Base-by-base conservation (phyloP, 2,329 filamentous ascomycete genomes). In the Ceratocystis diversiconidia region DNA sequence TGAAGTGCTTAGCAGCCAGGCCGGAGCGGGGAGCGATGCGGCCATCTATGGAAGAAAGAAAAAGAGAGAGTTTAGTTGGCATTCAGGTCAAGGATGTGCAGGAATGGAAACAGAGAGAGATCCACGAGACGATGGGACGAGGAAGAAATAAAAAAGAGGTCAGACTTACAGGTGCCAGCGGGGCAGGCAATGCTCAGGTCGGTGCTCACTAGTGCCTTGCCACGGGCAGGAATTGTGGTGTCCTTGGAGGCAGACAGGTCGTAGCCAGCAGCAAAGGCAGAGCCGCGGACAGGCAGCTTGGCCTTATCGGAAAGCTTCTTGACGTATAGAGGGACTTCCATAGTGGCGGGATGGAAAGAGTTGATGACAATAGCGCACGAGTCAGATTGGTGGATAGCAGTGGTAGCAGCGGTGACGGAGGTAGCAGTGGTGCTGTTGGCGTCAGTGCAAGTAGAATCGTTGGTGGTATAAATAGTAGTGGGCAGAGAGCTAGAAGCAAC, bases 101-200 rank as follows among this genome's bases (percentile, higher is more conserved):
- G 52, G 25, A 32, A 30, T 25, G 25, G 43, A 22, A 25, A n/a
- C 10, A 43, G 28, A 59, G 52, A n/a, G 22, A n/a, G 22, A 25
- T 17, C 6, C 4, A 50, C 46, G 19, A 22, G 19, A 25, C 7
- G 25, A 17, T 30, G 19, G 50, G 12, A 8, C 19, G 2, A 25
- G 48, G 19, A 25, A 12, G n/a, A 25, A 5, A 52, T 7, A 19
- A 19, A 25, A 50, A 52, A 28, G 46, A 48, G 46, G n/a, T 10
- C 17, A n/a, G 5, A 75, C 88, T 68, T 80, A 95, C 90, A 97
- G 12, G 92, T 96, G 63, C 90, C 91, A 4, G 84, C 88, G 0
- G 94, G 94, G 61, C 96, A 88, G 30, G 91, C 89, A 77, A 99
- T 92, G 71, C 86, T 85, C 69, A 99, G 88, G 71, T 94, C 92